Conservation (phyloP, 2,329 filamentous ascomycete species). For the Lachnellula arida region DNA sequence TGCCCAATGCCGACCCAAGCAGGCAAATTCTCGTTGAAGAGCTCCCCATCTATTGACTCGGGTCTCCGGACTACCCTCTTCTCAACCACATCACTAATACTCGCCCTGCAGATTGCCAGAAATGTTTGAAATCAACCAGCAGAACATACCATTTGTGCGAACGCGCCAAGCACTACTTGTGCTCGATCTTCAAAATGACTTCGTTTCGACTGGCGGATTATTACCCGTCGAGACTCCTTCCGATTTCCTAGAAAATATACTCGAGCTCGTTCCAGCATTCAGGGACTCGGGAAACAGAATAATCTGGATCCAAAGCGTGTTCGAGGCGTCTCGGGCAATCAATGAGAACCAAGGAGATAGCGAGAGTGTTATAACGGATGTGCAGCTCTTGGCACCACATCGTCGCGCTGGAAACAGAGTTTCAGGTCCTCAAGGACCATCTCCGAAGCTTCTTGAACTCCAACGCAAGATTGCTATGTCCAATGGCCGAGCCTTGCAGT, state of each 20-base stretch:
- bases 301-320: slow-evolving; percentile 80
- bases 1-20: neutral
- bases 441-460: slow-evolving; percentile 12
- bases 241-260: slow-evolving; percentile 63
- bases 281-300: slow-evolving; percentile 63
- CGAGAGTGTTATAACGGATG: slow-evolving; percentile 31
- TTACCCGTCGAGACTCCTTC: slow-evolving; percentile 60
- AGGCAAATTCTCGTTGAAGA: neutral
- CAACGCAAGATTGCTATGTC: slow-evolving; percentile 12
- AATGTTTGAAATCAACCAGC: slow-evolving; percentile 54
- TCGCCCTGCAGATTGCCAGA: slow-evolving; percentile 14
- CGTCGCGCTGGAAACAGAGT: slow-evolving; percentile 5
- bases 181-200: slow-evolving; percentile 88
- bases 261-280: slow-evolving; percentile 65
- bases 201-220: slow-evolving; percentile 63
- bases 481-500: slow-evolving; percentile 6
- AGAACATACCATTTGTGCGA: slow-evolving; percentile 50
- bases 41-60: neutral
- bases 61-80: neutral
- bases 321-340: slow-evolving; percentile 55
- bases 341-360: slow-evolving; percentile 39
- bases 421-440: slow-evolving; percentile 1
- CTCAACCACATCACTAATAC: slow-evolving; percentile 7
- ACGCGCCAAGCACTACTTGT: slow-evolving; percentile 70
- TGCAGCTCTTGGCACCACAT: slow-evolving; percentile 15